A percentile compares a stretch with the other conserved stretches of the same genome.
phyloP scores from a whole-genome alignment of 2,329 filamentous ascomycete species.

The Thelonectria blattea region DNA sequence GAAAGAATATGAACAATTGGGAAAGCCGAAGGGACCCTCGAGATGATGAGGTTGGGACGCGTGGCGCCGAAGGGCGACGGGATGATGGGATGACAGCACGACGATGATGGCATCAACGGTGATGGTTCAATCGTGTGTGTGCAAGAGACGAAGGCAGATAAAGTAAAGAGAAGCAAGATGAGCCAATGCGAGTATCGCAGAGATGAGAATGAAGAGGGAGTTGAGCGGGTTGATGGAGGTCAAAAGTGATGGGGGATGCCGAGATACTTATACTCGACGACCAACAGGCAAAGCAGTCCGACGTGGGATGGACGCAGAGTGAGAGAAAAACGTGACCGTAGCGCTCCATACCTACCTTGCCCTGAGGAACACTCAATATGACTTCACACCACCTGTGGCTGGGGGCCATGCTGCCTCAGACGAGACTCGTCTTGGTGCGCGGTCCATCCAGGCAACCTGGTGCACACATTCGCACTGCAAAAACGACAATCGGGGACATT shows the following conservation, averaged over 20 bases:
- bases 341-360: background rate
- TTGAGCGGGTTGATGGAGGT: slow-evolving; percentile 20
- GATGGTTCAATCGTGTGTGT: background rate
- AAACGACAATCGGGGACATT: background rate
- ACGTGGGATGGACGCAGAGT: background rate
- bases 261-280: slow-evolving; percentile 36
- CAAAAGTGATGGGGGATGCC: slow-evolving; percentile 20
- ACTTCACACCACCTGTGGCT: background rate
- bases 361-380: background rate
- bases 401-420: background rate
- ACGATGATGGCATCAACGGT: background rate
- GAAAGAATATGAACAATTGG: background rate
- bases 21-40: no score
- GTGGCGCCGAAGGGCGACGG: background rate
- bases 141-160: background rate
- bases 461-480: no score
- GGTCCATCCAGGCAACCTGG: background rate
- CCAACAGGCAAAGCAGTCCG: background rate
- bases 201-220: slow-evolving; percentile 16
- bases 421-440: background rate
- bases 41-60: background rate
- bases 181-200: background rate
- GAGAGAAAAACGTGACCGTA: background rate
- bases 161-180: background rate
- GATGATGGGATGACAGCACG: background rate